phyloP scores from a whole-genome alignment of 768 basidiomycete species.

The Cantharellus anzutake region DNA sequence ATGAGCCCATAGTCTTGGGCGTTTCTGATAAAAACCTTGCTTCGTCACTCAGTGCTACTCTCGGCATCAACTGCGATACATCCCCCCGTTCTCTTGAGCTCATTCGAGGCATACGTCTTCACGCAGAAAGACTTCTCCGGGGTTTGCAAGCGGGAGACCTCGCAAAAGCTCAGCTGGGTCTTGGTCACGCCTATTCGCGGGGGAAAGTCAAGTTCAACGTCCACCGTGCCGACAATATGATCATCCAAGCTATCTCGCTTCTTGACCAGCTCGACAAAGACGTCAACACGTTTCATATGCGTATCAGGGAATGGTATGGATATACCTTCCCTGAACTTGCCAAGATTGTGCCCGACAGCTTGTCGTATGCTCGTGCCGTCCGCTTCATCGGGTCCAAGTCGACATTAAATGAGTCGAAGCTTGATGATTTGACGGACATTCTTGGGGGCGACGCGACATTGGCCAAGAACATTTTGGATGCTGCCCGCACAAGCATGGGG shows the following conservation, averaged over 20 bases:
- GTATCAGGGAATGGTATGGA: slow-evolving; percentile 96
- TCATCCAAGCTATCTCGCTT: slow-evolving; percentile 95
- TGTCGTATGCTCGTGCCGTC: slow-evolving; percentile 74
- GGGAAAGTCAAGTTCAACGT: slow-evolving; percentile 98
- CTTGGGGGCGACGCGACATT: slow-evolving; percentile 69
- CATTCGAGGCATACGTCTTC: slow-evolving; percentile 81
- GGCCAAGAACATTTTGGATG: slow-evolving; percentile 89
- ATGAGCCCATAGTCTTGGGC: slow-evolving; percentile 43
- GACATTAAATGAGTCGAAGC: slow-evolving; percentile 52
- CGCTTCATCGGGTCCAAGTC: slow-evolving; percentile 86
- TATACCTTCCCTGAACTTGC: slow-evolving; percentile 98
- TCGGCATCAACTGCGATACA: slow-evolving; percentile 59
- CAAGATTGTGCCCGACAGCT: slow-evolving; percentile 82
- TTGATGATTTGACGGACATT: slow-evolving; percentile 58
- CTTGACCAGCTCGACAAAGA: slow-evolving; percentile 99
- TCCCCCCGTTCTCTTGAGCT: slow-evolving; percentile 68
- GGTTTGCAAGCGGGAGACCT: slow-evolving; percentile 80
- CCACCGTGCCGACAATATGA: slow-evolving; percentile 96
- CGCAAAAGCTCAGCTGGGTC: slow-evolving; percentile 82
- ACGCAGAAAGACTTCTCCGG: slow-evolving; percentile 65
- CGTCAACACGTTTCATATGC: slow-evolving; percentile 97
- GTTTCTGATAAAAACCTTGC: slow-evolving; percentile 63
- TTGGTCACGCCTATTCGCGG: slow-evolving; percentile 94
- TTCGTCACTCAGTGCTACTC: slow-evolving; percentile 51
- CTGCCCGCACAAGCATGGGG: slow-evolving; percentile 87